These are phyloP conservation scores for Fusarium nanum DNA, from an alignment of 2,329 filamentous ascomycete genomes.

Conservation along the genomic window DNA sequence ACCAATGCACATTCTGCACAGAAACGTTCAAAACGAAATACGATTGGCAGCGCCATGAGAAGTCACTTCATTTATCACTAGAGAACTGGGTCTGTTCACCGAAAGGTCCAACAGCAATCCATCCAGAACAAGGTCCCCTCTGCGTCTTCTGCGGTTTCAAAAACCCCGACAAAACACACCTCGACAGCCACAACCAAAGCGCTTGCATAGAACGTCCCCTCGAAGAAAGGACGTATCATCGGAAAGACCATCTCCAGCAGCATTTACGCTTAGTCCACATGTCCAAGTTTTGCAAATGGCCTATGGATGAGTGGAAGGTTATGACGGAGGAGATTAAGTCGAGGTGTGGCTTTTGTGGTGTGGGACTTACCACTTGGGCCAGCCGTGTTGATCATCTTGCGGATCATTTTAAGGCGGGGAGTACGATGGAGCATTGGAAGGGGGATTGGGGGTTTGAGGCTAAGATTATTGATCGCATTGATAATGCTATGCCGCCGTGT, in stretches of 20 bases:
- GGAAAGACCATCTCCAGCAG: constrained; percentile 58
- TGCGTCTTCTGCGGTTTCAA: constrained; percentile 54
- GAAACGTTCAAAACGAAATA: constrained; percentile 59
- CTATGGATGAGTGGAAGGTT: constrained; percentile 53
- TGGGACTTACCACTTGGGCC: constrained; percentile 53
- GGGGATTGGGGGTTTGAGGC: constrained; percentile 59
- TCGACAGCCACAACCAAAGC: constrained; percentile 53
- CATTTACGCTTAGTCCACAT: constrained; percentile 56
- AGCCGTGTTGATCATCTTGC: constrained; percentile 53
- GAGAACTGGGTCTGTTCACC: constrained; percentile 60
- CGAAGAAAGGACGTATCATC: constrained; percentile 59
- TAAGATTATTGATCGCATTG: constrained; percentile 53
- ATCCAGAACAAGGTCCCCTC: constrained; percentile 49
- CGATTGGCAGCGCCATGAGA: constrained; percentile 65
- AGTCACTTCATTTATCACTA: constrained; percentile 58
- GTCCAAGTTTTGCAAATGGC: constrained; percentile 51
- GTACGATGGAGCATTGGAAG: constrained; percentile 57
- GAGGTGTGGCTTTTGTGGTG: constrained; percentile 56
- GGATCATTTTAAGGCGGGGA: constrained; percentile 56
- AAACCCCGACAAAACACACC: constrained; percentile 51
- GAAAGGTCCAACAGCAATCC: constrained; percentile 48
- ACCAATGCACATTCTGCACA: constrained; percentile 60
- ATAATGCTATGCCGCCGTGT: constrained; percentile 58
- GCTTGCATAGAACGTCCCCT: constrained; percentile 54
- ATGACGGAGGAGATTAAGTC: constrained; percentile 53